Percentiles rank a stretch among this genome's conserved stretches.
Evolutionary conservation across 2,329 filamentous ascomycete genomes (phyloP).

Genomic region (Ophiostoma sp.): DNA sequence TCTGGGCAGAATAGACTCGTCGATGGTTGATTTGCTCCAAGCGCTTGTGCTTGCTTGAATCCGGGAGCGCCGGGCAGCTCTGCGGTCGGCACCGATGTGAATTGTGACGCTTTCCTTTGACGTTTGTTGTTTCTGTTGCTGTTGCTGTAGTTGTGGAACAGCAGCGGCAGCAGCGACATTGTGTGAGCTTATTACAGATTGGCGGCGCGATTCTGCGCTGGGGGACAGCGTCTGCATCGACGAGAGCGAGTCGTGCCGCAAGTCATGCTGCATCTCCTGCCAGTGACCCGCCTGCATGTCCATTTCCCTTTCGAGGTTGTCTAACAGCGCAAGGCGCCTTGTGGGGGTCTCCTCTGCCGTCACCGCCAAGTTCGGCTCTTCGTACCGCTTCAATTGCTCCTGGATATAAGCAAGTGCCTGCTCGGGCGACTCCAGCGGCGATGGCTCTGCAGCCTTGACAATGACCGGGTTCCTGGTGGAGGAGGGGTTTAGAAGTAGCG

Average conservation of each 20-base stretch:
- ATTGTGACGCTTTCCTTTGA: conserved; percentile 31
- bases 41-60: conserved; percentile 39
- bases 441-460: conserved; percentile 51
- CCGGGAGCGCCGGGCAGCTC: conserved; percentile 42
- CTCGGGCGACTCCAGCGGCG: conserved; percentile 54
- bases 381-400: conserved; percentile 52
- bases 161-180: not conserved
- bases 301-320: conserved; percentile 63
- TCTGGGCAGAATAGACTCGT: conserved; percentile 38
- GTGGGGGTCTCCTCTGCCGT: conserved; percentile 43
- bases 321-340: conserved; percentile 52
- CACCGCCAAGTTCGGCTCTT: conserved; percentile 39
- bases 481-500: conserved; percentile 51
- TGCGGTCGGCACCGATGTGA: conserved; percentile 41
- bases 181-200: conserved; percentile 32
- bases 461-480: conserved; percentile 46
- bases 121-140: conserved; percentile 34
- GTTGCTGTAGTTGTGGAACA: conserved; percentile 27
- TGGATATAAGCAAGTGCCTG: conserved; percentile 53
- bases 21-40: conserved; percentile 33
- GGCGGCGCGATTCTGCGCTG: conserved; percentile 38
- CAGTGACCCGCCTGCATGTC: conserved; percentile 60
- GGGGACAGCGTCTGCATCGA: conserved; percentile 42
- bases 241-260: conserved; percentile 54
- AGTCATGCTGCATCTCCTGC: conserved; percentile 56